Base-by-base conservation (phyloP, 805 yeast species). In the Candida xiaguanensis region DNA sequence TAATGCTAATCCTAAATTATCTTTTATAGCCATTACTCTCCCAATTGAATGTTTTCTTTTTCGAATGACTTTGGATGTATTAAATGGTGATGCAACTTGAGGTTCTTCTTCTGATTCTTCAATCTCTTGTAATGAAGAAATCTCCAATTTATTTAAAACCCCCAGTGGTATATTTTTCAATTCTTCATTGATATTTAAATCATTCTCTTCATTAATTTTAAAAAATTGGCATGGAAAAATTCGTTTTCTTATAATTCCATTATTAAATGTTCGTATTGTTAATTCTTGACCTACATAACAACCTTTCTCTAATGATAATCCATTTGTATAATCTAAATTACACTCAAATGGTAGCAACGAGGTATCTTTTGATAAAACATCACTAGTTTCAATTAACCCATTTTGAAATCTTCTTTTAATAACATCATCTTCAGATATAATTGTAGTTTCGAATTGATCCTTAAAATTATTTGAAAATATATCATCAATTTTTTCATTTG, bases 231-330 rank as follows among this genome's bases (percentile, higher is more conserved):
- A 78, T 0, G 98, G 97, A 34, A 86, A 77, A 2, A 88, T 66
- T 40, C 98, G 68, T 52, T 90, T 89, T 22, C 95, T 71, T n/a
- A 90, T 76, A 1, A 81, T 75, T 3, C 96, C 96, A 23, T 83
- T 80, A 44, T 85, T 86, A 53, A 74, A 82, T 0, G 97, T 83
- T 51, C 99, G 74, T 13, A 90, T 88, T 0, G 97, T 90, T 37
- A 93, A 68, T 57, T 93, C 99, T 61, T 93, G 99, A 1, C 99
- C 99, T 12, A 88, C 82, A 52, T 93, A 93, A 57, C 99, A 93
- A 2, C 99, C 99, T 59, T 93, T 93, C 47, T 88, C 82, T 37
- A 82, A 77, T 39, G 91, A 87, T 11, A 93, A 71, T 0, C 91
- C 95, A 47, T 85, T 82, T 63, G 78, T 77, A 50, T 74, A 78